These are phyloP conservation scores for Zygoascus sp. DNA, from an alignment of 1,139 yeast genomes.

Conservation along the genomic window DNA sequence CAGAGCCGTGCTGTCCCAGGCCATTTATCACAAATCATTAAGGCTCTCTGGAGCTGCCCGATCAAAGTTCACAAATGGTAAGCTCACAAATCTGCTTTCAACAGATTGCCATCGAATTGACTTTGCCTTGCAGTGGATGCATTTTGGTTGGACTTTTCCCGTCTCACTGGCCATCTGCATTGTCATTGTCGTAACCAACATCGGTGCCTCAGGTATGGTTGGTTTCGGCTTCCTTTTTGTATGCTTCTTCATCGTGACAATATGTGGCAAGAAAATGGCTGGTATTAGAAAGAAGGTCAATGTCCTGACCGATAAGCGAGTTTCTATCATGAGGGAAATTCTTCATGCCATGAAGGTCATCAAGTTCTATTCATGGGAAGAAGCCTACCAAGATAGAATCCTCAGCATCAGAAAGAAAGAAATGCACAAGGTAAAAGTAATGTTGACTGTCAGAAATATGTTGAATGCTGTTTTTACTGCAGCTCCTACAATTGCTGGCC, in stretches of 20 bases:
- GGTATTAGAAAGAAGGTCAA: conserved; percentile 43
- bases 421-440: conserved; percentile 29
- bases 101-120: conserved; percentile 79
- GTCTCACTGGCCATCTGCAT: conserved; percentile 60
- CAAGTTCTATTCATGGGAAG: conserved; percentile 75
- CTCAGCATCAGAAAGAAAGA: conserved; percentile 46
- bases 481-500: conserved; percentile 62
- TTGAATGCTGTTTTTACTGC: conserved; percentile 60
- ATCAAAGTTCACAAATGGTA: conserved; percentile 58
- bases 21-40: conserved; percentile 62
- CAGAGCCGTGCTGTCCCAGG: conserved; percentile 61
- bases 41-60: conserved; percentile 56
- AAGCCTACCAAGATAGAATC: conserved; percentile 49
- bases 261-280: conserved; percentile 40
- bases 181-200: conserved; percentile 59
- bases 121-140: conserved; percentile 67
- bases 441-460: conserved; percentile 42
- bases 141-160: conserved; percentile 59
- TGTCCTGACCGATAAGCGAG: conserved; percentile 53
- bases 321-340: conserved; percentile 58
- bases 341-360: conserved; percentile 62
- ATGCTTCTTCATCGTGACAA: conserved; percentile 29
- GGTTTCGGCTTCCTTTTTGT: conserved; percentile 50
- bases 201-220: conserved; percentile 69
- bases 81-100: conserved; percentile 68